Base-by-base conservation (phyloP, 176 grass and related monocot genomes). In the Oryza meyeriana region DNA sequence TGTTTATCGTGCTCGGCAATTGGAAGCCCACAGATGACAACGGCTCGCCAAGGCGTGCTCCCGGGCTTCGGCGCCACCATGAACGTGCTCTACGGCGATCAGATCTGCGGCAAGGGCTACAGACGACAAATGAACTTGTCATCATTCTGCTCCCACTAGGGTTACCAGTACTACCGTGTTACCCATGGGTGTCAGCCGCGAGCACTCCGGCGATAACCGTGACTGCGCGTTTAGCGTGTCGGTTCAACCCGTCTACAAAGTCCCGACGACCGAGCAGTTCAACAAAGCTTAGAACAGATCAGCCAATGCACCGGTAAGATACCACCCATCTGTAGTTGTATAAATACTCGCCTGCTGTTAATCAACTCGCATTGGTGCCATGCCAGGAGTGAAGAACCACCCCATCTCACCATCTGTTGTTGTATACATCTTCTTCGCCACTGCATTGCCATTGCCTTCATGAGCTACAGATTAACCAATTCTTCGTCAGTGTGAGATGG, bases 21-120 rank as follows among this genome's bases (percentile, higher is more conserved):
- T 98, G 92, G 95, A 95, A 98, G 84, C 95, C 95, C 35, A 91
- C 88, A 14, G 95, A 94, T 88, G 95, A 95, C 45, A 92, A 98
- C 57, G 95, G 34, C 67, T 81, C 36, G 73, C 36, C 32, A 91
- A 93, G 61, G 89, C 90, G n/a, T n/a, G 71, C 22, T 95, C 16
- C 90, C 95, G 11, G 90, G 95, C 20, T 89, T 95, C n/a, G 95
- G 95, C 5, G 78, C 89, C 77, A 98, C 95, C 86, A 98, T 98
- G 86, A 98, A 98, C 74, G 30, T 98, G 55, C 88, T 98, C 44
- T 95, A 93, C 32, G 90, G 90, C 1, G 92, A 93, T 59, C 77
- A 76, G 17, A 83, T 88, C 18, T 98, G 92, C 29, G 95, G 95
- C n/a, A 34, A 79, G 61, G 95, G 95, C 20, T 98, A 31, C 70